A percentile compares a stretch with the other conserved stretches of the same genome.
phyloP scores from a whole-genome alignment of 23 red algal genomes.

The Pyropia haitanensis region DNA sequence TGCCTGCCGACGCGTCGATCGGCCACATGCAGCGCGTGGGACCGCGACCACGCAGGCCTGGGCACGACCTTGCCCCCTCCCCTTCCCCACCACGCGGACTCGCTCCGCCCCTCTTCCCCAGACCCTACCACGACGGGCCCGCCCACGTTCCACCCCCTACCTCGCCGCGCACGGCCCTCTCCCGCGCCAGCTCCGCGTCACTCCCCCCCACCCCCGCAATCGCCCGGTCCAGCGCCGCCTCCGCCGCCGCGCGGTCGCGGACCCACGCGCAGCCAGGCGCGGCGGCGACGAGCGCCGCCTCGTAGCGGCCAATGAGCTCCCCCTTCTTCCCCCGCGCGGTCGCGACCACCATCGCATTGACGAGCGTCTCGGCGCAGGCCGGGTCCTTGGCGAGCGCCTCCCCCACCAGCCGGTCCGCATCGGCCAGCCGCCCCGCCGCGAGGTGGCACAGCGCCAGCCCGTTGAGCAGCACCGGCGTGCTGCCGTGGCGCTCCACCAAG shows the following conservation, averaged over 20 bases:
- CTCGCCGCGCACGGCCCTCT: too few species aligned
- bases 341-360: slow-evolving; percentile 53
- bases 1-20: too few species aligned
- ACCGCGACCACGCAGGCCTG: too few species aligned
- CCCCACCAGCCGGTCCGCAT: slow-evolving; percentile 63
- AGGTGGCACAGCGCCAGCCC: slow-evolving; percentile 63
- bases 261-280: slow-evolving; percentile 5
- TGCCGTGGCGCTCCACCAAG: slow-evolving; percentile 72
- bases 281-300: slow-evolving; percentile 2
- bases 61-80: too few species aligned
- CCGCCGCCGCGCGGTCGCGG: background rate
- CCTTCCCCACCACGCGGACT: too few species aligned
- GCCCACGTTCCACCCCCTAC: too few species aligned
- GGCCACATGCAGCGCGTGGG: too few species aligned
- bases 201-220: too few species aligned
- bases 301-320: slow-evolving; percentile 20
- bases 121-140: too few species aligned
- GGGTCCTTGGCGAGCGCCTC: slow-evolving; percentile 74
- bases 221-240: background rate
- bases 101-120: too few species aligned
- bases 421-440: slow-evolving; percentile 41
- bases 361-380: slow-evolving; percentile 55
- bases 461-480: slow-evolving; percentile 76
- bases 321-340: slow-evolving; percentile 5
- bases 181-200: too few species aligned